These are phyloP conservation scores for Neocallimastix lanati DNA, from an alignment of 192 early-diverging fungal genomes.

Conservation along the genomic window DNA sequence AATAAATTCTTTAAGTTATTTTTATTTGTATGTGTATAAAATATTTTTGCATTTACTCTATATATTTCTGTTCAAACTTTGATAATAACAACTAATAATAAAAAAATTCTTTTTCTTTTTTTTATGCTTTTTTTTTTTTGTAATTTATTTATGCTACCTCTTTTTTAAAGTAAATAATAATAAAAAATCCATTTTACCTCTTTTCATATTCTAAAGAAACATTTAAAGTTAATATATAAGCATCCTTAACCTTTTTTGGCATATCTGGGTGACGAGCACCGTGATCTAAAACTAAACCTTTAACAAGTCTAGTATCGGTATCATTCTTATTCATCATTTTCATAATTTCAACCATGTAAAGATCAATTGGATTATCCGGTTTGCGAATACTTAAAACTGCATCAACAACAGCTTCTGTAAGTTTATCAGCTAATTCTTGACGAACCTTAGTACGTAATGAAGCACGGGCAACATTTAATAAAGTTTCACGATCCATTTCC, in stretches of 20 bases:
- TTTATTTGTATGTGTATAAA: too few relatives aligned
- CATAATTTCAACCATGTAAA: slow-evolving; percentile 99
- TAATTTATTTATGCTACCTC: too few relatives aligned
- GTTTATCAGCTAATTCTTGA: slow-evolving; percentile 66
- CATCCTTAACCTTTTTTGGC: slow-evolving; percentile 83
- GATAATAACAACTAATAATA: too few relatives aligned
- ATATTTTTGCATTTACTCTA: too few relatives aligned
- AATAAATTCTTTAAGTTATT: too few relatives aligned
- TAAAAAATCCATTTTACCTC: too few relatives aligned
- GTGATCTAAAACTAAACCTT: slow-evolving; percentile 93
- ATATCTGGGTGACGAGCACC: slow-evolving; percentile 98
- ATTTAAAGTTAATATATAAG: slow-evolving; percentile 84
- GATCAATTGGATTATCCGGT: slow-evolving; percentile 75
- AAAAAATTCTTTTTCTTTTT: too few relatives aligned
- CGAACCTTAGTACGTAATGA: slow-evolving; percentile 91
- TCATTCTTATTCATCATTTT: slow-evolving; percentile 98
- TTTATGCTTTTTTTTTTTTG: too few relatives aligned
- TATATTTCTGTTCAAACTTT: too few relatives aligned
- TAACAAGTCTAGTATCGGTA: slow-evolving; percentile 85
- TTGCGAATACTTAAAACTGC: slow-evolving; percentile 74
- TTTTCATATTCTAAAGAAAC: slow-evolving; percentile 98
- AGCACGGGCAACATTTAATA: slow-evolving; percentile 80
- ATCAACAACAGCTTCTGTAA: slow-evolving; percentile 94
- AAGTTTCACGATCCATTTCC: slow-evolving; percentile 71
- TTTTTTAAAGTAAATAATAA: too few relatives aligned